These are phyloP conservation scores for Xylaria sp. DNA, from an alignment of 2,329 filamentous ascomycete genomes.

Conservation along the genomic window DNA sequence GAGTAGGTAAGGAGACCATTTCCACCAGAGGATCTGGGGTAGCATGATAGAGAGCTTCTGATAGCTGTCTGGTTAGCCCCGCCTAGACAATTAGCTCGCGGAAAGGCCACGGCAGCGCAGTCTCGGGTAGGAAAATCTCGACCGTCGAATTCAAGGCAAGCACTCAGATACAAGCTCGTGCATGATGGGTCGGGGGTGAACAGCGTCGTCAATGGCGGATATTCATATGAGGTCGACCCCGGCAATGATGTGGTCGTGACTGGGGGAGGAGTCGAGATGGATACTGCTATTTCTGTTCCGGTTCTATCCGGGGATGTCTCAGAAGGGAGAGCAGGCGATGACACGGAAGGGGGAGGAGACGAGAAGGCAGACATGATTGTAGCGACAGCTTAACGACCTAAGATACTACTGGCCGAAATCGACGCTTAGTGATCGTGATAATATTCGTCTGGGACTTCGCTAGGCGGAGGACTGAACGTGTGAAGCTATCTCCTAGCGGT, in stretches of 20 bases:
- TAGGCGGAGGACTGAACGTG: neutral
- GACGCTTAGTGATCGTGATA: neutral
- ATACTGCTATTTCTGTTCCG: too few species aligned
- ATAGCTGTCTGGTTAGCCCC: neutral
- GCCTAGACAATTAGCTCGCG: neutral
- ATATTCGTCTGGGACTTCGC: neutral
- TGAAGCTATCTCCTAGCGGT: neutral
- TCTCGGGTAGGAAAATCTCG: accelerated
- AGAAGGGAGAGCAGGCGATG: too few species aligned
- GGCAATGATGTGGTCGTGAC: neutral
- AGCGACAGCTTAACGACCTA: neutral
- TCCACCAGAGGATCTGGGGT: neutral
- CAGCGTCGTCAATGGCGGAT: conserved; percentile 10
- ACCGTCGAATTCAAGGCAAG: neutral
- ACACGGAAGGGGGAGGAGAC: too few species aligned
- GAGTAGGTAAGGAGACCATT: neutral
- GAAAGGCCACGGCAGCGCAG: neutral
- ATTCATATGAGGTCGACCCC: neutral
- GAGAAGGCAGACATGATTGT: too few species aligned
- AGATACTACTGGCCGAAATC: neutral
- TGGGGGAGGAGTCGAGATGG: too few species aligned
- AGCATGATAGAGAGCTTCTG: conserved; percentile 7
- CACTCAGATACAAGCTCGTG: neutral
- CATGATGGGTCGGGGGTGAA: conserved; percentile 11
- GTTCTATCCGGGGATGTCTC: neutral